Evolutionary conservation across 208 protist genomes (phyloP), one percentile per base, ranked within the genome.

Genomic region (Leishmania mexicana): DNA sequence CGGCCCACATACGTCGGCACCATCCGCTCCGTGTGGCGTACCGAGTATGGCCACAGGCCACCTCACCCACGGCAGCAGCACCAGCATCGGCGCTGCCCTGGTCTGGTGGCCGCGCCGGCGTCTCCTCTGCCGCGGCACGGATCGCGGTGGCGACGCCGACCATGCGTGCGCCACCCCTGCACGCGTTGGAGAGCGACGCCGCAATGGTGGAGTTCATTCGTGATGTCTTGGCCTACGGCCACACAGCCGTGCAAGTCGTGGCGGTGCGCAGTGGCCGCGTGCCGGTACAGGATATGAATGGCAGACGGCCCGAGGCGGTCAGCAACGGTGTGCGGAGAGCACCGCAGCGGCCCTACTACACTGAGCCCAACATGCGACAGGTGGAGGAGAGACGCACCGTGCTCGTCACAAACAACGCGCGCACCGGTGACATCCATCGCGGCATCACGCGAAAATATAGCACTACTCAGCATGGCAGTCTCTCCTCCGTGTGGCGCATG

Each of bases 21-120:
- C 72, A 74, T 51, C 42, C 47, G 15, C 57, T 92, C 38, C 88
- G 88, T 57, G 72, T 92, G n/a, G 84, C 86, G 24, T 92, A 92
- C 78, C 88, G 86, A 62, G 76, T 92, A 1, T 81, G 78, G 62
- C 64, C 81, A 42, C 68, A 74, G 31, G 58, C 65, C 40, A 51
- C 51, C 4, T 31, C 47, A 11, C 45, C 64, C 3, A 53, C 49
- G 17, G 73, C 31, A 62, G 47, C 51, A 76, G 73, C 53, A 40
- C 75, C 75, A 4, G 62, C 31, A 42, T 19, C 62, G 31, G 62
- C 62, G n/a, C 38, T 15, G 42, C 60, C 76, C 51, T 42, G 45
- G 51, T 31, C n/a, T 76, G 19, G 31, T 13, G 21, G 73, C 53
- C 49, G 24, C 11, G n/a, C 73, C 51, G 73, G 35, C 73, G 15